A percentile compares a stretch with the other conserved stretches of the same genome.
phyloP scores from a whole-genome alignment of 148 eudicot genomes.

The Gaultheria prostrata region DNA sequence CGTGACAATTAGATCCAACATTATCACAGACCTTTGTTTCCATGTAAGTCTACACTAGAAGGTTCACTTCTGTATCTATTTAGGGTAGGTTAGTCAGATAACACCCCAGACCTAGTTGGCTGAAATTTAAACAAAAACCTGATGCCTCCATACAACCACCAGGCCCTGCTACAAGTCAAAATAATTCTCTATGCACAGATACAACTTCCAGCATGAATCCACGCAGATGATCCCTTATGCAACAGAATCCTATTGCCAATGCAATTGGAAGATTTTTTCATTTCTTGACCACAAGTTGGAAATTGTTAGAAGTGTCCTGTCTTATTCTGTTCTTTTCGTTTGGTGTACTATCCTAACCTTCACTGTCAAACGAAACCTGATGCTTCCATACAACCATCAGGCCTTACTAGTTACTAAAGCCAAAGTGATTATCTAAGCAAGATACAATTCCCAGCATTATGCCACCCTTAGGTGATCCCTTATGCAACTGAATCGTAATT shows the following conservation, averaged over 20 bases:
- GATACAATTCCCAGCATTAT: not conserved
- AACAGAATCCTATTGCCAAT: not conserved
- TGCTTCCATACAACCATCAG: not conserved
- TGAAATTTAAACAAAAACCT: not conserved
- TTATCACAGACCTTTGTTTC: not conserved
- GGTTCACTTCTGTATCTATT: not conserved
- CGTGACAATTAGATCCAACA: not conserved
- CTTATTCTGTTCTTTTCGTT: not conserved
- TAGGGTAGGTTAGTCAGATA: not conserved
- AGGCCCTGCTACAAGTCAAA: not conserved
- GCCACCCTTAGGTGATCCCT: not conserved
- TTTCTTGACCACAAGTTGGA: not conserved
- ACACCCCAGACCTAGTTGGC: not conserved
- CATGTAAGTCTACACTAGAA: not conserved
- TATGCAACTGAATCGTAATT: not conserved
- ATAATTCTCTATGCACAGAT: not conserved
- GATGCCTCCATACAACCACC: not conserved
- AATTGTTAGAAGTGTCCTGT: not conserved
- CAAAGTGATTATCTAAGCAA: not conserved
- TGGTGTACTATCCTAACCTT: not conserved
- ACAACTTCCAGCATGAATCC: not conserved
- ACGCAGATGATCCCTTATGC: not conserved
- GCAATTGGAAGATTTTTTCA: not conserved
- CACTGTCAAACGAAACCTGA: not conserved
- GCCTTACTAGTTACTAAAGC: not conserved